phyloP scores from a whole-genome alignment of 2,329 filamentous ascomycete species.

The Talaromyces sp. region DNA sequence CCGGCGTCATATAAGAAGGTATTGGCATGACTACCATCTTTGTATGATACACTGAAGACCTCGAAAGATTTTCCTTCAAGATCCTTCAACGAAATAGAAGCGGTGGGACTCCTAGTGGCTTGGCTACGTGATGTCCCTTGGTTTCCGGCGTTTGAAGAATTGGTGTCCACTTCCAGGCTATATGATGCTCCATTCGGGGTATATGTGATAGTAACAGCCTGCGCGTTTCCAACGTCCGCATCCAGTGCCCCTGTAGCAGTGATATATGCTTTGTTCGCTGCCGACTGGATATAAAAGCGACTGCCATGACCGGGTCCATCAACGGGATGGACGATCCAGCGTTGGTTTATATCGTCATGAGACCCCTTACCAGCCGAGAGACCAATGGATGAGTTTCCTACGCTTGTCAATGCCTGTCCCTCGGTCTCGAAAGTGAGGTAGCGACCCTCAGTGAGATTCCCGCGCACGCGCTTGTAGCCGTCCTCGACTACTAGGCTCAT shows the following conservation, averaged over 20 bases:
- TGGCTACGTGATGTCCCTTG: not conserved
- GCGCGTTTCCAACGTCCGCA: constrained; percentile 28
- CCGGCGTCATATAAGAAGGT: not conserved
- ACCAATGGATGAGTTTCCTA: constrained; percentile 13
- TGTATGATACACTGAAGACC: not conserved
- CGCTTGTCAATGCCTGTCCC: constrained; percentile 39
- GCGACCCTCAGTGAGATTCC: constrained; percentile 50
- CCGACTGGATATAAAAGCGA: constrained; percentile 36
- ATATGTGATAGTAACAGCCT: constrained; percentile 24
- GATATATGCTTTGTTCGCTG: constrained; percentile 34
- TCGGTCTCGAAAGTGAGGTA: constrained; percentile 48
- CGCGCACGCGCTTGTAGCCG: constrained; percentile 50
- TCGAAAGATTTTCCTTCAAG: constrained; percentile 25
- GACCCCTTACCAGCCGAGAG: constrained; percentile 18
- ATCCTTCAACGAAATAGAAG: constrained; percentile 27
- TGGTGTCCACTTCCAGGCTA: not conserved
- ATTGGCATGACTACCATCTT: not conserved
- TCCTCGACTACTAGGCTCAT: constrained; percentile 39
- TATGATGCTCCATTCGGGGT: not conserved
- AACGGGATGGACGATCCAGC: constrained; percentile 46
- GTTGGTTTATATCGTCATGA: constrained; percentile 39
- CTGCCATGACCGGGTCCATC: constrained; percentile 20
- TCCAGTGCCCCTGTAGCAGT: constrained; percentile 26
- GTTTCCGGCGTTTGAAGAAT: not conserved
- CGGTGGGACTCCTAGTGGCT: not conserved